These are phyloP conservation scores for Malassezia caprae DNA, from an alignment of 1,284 basidiomycete genomes.

Conservation along the genomic window DNA sequence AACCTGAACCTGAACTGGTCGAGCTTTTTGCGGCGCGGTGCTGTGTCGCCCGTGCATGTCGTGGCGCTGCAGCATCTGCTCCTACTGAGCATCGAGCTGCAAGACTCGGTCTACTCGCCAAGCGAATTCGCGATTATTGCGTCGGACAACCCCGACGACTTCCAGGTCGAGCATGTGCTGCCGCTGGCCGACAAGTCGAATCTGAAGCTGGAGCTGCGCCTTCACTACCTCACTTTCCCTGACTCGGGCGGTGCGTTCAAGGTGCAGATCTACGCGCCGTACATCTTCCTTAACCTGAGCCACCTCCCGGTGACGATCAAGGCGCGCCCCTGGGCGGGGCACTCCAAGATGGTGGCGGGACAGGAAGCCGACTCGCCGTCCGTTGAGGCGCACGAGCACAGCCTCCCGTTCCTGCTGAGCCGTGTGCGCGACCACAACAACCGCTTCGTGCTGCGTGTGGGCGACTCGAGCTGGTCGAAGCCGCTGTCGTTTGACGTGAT, in stretches of 20 bases:
- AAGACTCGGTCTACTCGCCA: slow-evolving; percentile 74
- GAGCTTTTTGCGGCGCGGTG: slow-evolving; percentile 85
- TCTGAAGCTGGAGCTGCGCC: slow-evolving; percentile 67
- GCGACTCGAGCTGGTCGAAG: slow-evolving; percentile 81
- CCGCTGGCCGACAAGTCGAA: slow-evolving; percentile 66
- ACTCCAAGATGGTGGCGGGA: slow-evolving; percentile 74
- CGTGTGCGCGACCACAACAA: slow-evolving; percentile 68
- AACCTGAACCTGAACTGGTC: slow-evolving; percentile 71
- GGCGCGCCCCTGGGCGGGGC: slow-evolving; percentile 63
- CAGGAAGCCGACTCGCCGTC: slow-evolving; percentile 50
- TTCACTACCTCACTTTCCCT: slow-evolving; percentile 70
- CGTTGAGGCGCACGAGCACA: slow-evolving; percentile 47
- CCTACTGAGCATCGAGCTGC: slow-evolving; percentile 77
- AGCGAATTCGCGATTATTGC: slow-evolving; percentile 98
- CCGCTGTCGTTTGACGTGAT: slow-evolving; percentile 61
- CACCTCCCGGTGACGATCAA: slow-evolving; percentile 71
- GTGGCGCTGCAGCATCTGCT: slow-evolving; percentile 88
- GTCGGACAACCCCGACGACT: slow-evolving; percentile 81
- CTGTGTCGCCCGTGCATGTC: slow-evolving; percentile 91
- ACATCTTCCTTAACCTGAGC: slow-evolving; percentile 86
- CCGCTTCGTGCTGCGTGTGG: slow-evolving; percentile 71
- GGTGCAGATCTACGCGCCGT: slow-evolving; percentile 90
- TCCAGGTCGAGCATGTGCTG: slow-evolving; percentile 67
- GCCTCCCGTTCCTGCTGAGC: slow-evolving; percentile 60
- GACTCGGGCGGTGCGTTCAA: slow-evolving; percentile 96